Percentiles rank a stretch among this genome's conserved stretches.
phyloP scores from a whole-genome alignment of 2,329 filamentous ascomycete genomes.

The Pyrenophora seminiperda region DNA sequence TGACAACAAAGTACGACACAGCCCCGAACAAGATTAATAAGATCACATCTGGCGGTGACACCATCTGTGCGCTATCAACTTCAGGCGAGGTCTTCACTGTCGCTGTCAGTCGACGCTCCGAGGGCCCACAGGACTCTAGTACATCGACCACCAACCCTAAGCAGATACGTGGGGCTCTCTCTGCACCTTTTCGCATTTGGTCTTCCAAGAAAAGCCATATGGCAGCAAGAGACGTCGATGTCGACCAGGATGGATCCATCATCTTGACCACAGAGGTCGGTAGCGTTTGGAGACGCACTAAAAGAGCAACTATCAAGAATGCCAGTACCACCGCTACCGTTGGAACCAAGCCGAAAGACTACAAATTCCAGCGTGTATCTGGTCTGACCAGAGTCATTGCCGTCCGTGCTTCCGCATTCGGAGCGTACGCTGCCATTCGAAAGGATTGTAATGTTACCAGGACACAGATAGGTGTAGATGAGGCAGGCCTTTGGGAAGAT shows the following conservation, averaged over 20 bases:
- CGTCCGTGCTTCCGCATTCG: conserved; percentile 86
- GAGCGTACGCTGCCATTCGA: conserved; percentile 85
- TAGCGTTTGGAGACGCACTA: conserved; percentile 88
- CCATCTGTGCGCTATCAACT: conserved; percentile 83
- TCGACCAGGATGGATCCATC: conserved; percentile 91
- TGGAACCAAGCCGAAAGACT: conserved; percentile 77
- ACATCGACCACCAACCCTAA: conserved; percentile 89
- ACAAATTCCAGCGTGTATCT: conserved; percentile 91
- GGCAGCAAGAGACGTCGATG: conserved; percentile 83
- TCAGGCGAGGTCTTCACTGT: conserved; percentile 89
- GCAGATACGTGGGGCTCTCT: conserved; percentile 84
- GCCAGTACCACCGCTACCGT: conserved; percentile 55
- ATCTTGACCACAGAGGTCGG: conserved; percentile 92
- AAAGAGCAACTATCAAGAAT: conserved; percentile 79
- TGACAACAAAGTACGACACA: conserved; percentile 68
- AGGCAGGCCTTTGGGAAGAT: conserved; percentile 75
- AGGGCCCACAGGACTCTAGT: conserved; percentile 60
- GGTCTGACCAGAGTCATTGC: conserved; percentile 83
- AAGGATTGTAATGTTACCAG: conserved; percentile 82
- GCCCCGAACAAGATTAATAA: conserved; percentile 72
- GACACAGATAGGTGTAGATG: conserved; percentile 69
- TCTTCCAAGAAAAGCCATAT: conserved; percentile 80
- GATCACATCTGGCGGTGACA: conserved; percentile 85
- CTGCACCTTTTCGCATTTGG: conserved; percentile 82
- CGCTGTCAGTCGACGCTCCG: conserved; percentile 70